Evolutionary conservation across 768 basidiomycete genomes (phyloP).

Genomic region (Lentinula edodes): DNA sequence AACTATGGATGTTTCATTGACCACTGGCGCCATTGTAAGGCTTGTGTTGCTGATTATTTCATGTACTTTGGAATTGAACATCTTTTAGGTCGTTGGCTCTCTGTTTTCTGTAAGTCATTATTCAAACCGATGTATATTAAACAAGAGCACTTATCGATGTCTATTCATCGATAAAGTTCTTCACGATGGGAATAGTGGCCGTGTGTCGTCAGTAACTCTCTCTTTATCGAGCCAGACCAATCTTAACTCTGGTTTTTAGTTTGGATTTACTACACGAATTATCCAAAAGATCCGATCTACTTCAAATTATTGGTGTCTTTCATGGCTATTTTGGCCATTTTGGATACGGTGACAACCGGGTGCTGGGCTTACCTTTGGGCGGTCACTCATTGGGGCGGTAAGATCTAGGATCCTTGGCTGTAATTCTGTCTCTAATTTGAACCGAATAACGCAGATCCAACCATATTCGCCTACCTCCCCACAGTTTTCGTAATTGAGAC

Average conservation of each 20-base stretch:
- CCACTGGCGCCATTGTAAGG: constrained; percentile 3
- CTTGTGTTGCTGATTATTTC: not conserved
- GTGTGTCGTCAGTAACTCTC: not conserved
- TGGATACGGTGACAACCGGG: constrained; percentile 1
- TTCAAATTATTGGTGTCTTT: constrained; percentile 3
- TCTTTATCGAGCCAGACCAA: not conserved
- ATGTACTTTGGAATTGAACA: not conserved
- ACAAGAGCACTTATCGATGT: not conserved
- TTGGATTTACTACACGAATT: constrained; percentile 2
- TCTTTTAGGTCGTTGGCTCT: not conserved
- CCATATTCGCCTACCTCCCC: not conserved
- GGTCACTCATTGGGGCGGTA: not conserved
- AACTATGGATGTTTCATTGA: not conserved
- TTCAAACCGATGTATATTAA: not conserved
- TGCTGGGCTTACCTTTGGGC: constrained; percentile 3
- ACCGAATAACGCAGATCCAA: not conserved
- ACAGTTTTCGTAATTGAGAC: not conserved
- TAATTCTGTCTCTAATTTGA: not conserved
- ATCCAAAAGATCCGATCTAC: constrained; percentile 2
- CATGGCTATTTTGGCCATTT: not conserved
- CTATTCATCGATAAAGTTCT: not conserved
- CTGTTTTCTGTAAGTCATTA: constrained; percentile 1
- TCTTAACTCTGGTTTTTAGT: not conserved
- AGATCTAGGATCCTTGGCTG: not conserved
- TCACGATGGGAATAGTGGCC: constrained; percentile 5